Evolutionary conservation across 495 filamentous ascomycete species (phyloP), one percentile per base, ranked within the genome.

Genomic region (Aspergillus heteromorphus): DNA sequence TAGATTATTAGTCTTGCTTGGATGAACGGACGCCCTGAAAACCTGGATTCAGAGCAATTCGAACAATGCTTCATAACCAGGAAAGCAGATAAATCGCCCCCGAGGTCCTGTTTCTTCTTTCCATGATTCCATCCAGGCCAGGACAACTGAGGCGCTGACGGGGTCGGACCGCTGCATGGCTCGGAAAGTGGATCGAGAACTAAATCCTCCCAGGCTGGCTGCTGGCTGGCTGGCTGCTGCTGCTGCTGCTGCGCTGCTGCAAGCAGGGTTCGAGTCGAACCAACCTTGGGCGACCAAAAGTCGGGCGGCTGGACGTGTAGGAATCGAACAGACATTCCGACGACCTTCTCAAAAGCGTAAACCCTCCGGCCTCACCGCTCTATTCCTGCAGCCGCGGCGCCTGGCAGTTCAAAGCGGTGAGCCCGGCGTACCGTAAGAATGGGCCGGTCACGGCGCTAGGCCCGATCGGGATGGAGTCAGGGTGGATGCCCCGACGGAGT

Each of bases 101-200:
- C n/a, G n/a, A n/a, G n/a, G n/a, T n/a, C n/a, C n/a, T n/a, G n/a
- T n/a, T n/a, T n/a, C 21, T 19, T n/a, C n/a, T 14, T 20, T 17
- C 45, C 8, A 19, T 40, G 20, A 27, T n/a, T n/a, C n/a, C 25
- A 29, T 43, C 9, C 45, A 30, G 23, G 16, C n/a, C n/a, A n/a
- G n/a, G n/a, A n/a, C n/a, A n/a, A 48, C 40, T 21, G 52, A 52
- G 45, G 45, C 48, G 51, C 54, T 57, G 40, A 36, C 60, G 59
- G 63, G 63, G 53, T 60, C 63, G 63, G 63, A 65, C 63, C 63
- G 63, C 63, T 63, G 63, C 63, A 65, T 56, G 41, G 41, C 41
- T 51, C 50, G 59, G 60, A 49, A 62, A 60, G 59, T 62, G 57
- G 63, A 65, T 58, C 56, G 57, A 56, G 47, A n/a, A n/a, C n/a